Evolutionary conservation across 2,329 filamentous ascomycete species (phyloP), one percentile per base, ranked within the genome.

Genomic region (Diaporthe australafricana): DNA sequence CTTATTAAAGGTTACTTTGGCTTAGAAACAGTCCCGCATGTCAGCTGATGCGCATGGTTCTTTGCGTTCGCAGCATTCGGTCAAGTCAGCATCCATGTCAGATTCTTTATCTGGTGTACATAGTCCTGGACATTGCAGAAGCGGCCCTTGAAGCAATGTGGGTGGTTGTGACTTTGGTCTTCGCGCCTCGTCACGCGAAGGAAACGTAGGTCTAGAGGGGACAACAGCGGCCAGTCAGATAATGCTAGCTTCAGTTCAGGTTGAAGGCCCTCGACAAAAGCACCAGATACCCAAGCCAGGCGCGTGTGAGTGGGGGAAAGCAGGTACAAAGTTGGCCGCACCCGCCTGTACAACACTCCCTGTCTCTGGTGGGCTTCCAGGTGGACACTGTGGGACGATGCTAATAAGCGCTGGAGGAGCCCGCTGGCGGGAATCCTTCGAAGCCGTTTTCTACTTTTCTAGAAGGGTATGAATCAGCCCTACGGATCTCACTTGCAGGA

Each of bases 381-480:
- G 12, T 27, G 42, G 60, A 42, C 42, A 20, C 12, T 40, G 68
- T 70, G 55, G 22, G 47, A 68, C 42, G 53, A 14, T n/a, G n/a
- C n/a, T n/a, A n/a, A n/a, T 50, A 68, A 68, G 70, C 62, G 30
- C 45, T 57, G 47, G 38, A 55, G 38, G 45, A 63, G 22, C 30
- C 60, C 67, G 42, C 42, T 45, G 16, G 68, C 45, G 60, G 47
- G 14, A 60, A 52, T 47, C 60, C 32, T 52, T 60, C 53, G 38
- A 40, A 48, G 42, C 20, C 27, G 17, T 63, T 48, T 47, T 16
- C 35, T 57, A 11, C 20, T 38, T n/a, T 72, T 72, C 66, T 57
- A 67, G 67, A 70, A 72, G 45, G 17, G 16, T 7, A 47, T 35
- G 35, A 27, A 56, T 68, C 71, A 73, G 71, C 71, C 71, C 60